Conservation (phyloP, 1,284 basidiomycete genomes). For the Ceratobasidium theobromae region DNA sequence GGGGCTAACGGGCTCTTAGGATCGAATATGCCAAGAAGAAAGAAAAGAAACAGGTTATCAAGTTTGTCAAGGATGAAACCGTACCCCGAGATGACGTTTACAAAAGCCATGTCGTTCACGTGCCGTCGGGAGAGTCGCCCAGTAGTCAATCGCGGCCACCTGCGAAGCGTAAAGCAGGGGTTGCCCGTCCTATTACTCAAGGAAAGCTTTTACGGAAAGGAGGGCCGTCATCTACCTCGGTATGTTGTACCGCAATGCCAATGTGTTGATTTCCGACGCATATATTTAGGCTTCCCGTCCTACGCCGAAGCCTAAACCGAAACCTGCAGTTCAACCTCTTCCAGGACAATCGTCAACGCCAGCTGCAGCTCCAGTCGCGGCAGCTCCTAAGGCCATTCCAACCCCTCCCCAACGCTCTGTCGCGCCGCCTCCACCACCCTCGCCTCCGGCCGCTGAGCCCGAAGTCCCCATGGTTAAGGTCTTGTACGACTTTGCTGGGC, state of each 20-base stretch:
- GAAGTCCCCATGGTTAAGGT: slow-evolving; percentile 79
- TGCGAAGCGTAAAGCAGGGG: slow-evolving; percentile 83
- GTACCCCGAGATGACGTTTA: slow-evolving; percentile 82
- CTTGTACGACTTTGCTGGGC: slow-evolving; percentile 85
- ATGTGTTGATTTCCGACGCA: background rate
- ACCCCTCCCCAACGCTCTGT: slow-evolving; percentile 55
- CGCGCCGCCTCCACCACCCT: slow-evolving; percentile 53
- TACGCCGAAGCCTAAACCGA: slow-evolving; percentile 49
- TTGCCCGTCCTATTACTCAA: slow-evolving; percentile 79
- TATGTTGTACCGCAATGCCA: slow-evolving; percentile 39
- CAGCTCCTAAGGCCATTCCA: too few relatives aligned
- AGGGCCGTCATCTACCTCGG: slow-evolving; percentile 59
- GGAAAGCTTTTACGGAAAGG: slow-evolving; percentile 80
- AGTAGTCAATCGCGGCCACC: slow-evolving; percentile 79
- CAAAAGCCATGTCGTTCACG: slow-evolving; percentile 91
- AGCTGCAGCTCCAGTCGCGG: slow-evolving; percentile 39
- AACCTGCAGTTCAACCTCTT: slow-evolving; percentile 58
- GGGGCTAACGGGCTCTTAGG: too few relatives aligned
- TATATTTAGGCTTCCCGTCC: slow-evolving; percentile 18
- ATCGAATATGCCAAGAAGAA: slow-evolving; percentile 95
- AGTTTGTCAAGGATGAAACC: slow-evolving; percentile 87
- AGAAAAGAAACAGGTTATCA: slow-evolving; percentile 89
- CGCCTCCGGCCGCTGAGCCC: slow-evolving; percentile 58
- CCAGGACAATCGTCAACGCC: slow-evolving; percentile 47
- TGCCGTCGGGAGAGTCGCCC: slow-evolving; percentile 85